Evolutionary conservation across 2,329 filamentous ascomycete species (phyloP), one percentile per base, ranked within the genome.

Genomic region (Xylaria sp.): DNA sequence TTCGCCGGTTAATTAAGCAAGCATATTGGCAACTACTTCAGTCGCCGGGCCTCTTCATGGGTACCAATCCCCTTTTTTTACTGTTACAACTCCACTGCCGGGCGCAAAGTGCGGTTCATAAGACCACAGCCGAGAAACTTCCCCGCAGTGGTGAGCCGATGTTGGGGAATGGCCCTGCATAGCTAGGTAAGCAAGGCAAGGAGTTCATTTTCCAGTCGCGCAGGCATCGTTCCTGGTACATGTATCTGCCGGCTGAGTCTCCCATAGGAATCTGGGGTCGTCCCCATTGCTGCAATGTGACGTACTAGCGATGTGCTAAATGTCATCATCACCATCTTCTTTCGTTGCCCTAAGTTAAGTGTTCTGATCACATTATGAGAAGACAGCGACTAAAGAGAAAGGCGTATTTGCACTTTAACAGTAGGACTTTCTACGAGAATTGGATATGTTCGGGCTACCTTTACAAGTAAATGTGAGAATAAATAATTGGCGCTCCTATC

Each of bases 51-150:
- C 32, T 21, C 21, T 54, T 59, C 57, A 25, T 35, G 50, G 35
- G 35, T 47, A 40, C 23, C 13, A 44, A 54, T 35, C 29, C 25
- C 37, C 21, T 18, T 42, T n/a, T n/a, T 60, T 21, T 50, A 54
- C 44, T 54, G 35, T 40, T n/a, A 40, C 37, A 42, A 37, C 42
- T 60, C 58, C 69, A 69, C 54, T 68, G 66, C 62, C 68, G 68
- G 68, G 65, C 18, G 13, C 51, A 54, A 48, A 47, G 32, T 12
- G 25, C 63, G 47, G 60, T 32, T 51, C 27, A 6, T 32, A 63
- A 21, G 32, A 57, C 32, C 60, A 69, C 42, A 71, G 69, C 69
- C 68, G 66, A 69, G 44, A 61, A 54, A 35, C 44, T 71, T 71
- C 69, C 69, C 69, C 69, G 71, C 71, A 71, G 42, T 57, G 32